These are phyloP conservation scores for Apophysomyces ossiformis DNA, from an alignment of 371 early-diverging fungal species.

Conservation along the genomic window DNA sequence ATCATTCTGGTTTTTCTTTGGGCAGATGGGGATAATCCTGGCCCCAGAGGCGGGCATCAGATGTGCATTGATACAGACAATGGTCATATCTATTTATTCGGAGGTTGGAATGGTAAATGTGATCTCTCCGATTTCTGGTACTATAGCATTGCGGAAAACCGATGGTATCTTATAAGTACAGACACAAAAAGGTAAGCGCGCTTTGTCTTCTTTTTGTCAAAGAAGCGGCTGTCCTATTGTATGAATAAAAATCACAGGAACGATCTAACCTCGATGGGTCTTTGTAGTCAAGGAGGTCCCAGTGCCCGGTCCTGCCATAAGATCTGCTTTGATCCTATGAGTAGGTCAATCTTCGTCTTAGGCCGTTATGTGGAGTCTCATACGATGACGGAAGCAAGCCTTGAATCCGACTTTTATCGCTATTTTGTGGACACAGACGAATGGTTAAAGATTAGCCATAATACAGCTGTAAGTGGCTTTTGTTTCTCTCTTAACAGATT, in stretches of 20 bases:
- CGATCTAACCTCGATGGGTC: no score
- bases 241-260: no score
- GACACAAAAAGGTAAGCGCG: conserved; percentile 59
- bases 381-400: conserved; percentile 57
- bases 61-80: conserved; percentile 87
- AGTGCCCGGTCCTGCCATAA: conserved; percentile 92
- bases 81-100: conserved; percentile 86
- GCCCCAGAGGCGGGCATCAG: conserved; percentile 94
- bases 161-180: conserved; percentile 77
- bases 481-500: background rate
- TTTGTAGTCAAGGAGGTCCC: conserved; percentile 80
- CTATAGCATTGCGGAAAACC: conserved; percentile 59
- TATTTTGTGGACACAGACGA: conserved; percentile 70
- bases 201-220: no score
- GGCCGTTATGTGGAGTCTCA: conserved; percentile 89
- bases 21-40: conserved; percentile 44
- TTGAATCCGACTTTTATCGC: conserved; percentile 87
- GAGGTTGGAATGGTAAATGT: conserved; percentile 94
- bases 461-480: conserved; percentile 67
- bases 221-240: no score
- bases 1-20: no score
- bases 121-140: conserved; percentile 95
- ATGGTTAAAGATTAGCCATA: conserved; percentile 78
- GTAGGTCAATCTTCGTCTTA: conserved; percentile 76
- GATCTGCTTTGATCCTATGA: conserved; percentile 83